Evolutionary conservation across 371 early-diverging fungal species (phyloP).

Genomic region (Nematocida sp.): DNA sequence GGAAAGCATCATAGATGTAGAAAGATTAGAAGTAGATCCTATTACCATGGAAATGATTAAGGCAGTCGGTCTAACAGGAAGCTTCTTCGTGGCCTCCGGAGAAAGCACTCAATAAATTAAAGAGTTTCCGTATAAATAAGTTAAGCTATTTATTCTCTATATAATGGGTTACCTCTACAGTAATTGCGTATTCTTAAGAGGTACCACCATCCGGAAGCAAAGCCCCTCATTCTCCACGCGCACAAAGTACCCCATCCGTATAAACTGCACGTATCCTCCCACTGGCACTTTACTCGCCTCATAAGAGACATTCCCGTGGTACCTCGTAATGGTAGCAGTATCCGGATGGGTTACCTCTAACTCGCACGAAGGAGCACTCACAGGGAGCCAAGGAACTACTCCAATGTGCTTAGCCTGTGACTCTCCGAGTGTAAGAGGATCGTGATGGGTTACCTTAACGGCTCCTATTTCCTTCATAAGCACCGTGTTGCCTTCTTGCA

Average conservation of each 20-base stretch:
- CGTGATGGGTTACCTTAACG: constrained; percentile 17
- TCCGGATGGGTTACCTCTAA: constrained; percentile 24
- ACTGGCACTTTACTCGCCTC: constrained; percentile 16
- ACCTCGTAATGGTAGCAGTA: not conserved
- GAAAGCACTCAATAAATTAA: constrained; percentile 27
- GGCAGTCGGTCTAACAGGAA: constrained; percentile 61
- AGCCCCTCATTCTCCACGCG: constrained; percentile 6
- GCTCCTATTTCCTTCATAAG: constrained; percentile 35
- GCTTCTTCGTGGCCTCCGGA: constrained; percentile 50
- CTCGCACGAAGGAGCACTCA: constrained; percentile 1
- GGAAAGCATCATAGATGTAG: constrained; percentile 87
- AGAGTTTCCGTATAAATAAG: too few relatives aligned
- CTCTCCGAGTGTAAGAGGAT: not conserved
- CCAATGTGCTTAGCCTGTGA: constrained; percentile 1
- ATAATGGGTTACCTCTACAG: too few relatives aligned
- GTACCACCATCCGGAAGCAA: constrained; percentile 46
- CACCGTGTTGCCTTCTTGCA: constrained; percentile 24
- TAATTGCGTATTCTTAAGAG: constrained; percentile 30
- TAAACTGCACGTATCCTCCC: constrained; percentile 44
- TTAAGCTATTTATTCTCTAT: too few relatives aligned
- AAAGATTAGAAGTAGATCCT: constrained; percentile 84
- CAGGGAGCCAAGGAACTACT: constrained; percentile 27
- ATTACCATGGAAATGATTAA: constrained; percentile 72
- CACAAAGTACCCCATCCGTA: constrained; percentile 42
- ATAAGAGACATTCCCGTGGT: constrained; percentile 16